Conservation (phyloP, 1,284 basidiomycete genomes). For the Xerocomus cyaneibrunnescens region DNA sequence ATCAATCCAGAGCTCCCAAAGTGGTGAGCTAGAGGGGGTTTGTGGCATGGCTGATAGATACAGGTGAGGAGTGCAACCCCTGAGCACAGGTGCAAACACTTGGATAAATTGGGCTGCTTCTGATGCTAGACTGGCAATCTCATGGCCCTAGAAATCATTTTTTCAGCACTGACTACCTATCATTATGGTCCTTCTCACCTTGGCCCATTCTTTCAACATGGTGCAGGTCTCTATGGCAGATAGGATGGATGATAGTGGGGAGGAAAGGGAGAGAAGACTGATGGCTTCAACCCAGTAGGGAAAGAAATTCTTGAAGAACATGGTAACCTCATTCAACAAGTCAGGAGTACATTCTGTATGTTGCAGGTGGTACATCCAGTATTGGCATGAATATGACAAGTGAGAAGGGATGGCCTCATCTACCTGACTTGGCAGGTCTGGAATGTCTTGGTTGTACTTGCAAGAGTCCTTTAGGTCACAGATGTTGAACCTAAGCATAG, state of each 20-base stretch:
- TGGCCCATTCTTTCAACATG: conserved; percentile 15
- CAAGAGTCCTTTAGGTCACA: conserved; percentile 23
- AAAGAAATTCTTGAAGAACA: conserved; percentile 18
- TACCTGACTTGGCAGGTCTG: conserved; percentile 1
- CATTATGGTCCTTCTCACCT: conserved; percentile 8
- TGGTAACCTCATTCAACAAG: conserved; percentile 12
- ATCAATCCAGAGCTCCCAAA: conserved; percentile 12
- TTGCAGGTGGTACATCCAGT: conserved; percentile 22
- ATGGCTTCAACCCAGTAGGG: conserved; percentile 25
- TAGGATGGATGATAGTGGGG: conserved; percentile 4
- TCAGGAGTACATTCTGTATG: conserved; percentile 12
- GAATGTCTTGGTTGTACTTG: conserved; percentile 7
- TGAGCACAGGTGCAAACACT: conserved; percentile 17
- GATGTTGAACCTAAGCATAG: conserved; percentile 21
- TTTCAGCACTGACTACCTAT: conserved; percentile 1
- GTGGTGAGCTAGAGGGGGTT: conserved; percentile 21
- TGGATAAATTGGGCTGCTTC: conserved; percentile 22
- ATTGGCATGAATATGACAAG: conserved; percentile 22
- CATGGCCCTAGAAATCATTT: conserved; percentile 9
- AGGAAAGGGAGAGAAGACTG: conserved; percentile 19
- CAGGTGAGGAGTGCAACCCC: conserved; percentile 25
- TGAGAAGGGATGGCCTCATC: conserved; percentile 9
- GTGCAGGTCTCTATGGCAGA: conserved; percentile 14
- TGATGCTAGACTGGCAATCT: conserved; percentile 21
- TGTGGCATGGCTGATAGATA: conserved; percentile 28